A percentile compares a stretch with the other conserved stretches of the same genome.
Evolutionary conservation across 2,329 filamentous ascomycete genomes (phyloP).

Genomic region (Ophiosphaerella narmari): DNA sequence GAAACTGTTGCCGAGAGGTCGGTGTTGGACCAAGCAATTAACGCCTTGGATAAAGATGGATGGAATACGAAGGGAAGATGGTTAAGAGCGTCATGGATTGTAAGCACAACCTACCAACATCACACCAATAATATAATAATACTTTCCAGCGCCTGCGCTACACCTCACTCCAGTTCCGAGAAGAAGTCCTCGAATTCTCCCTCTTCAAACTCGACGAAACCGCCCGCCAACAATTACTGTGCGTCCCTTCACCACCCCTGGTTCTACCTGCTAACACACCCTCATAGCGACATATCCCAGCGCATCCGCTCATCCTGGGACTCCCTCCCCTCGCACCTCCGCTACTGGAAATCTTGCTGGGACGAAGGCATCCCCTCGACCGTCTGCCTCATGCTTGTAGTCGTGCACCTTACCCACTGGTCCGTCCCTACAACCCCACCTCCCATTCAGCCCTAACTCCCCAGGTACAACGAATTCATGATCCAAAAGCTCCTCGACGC

Average conservation of each 20-base stretch:
- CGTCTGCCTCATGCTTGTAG: constrained; percentile 41
- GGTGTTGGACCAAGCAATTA: constrained; percentile 19
- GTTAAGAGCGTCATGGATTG: constrained; percentile 34
- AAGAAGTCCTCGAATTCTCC: constrained; percentile 41
- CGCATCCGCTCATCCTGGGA: constrained; percentile 36
- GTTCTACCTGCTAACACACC: background rate
- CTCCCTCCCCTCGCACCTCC: constrained; percentile 32
- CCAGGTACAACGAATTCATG: constrained; percentile 41
- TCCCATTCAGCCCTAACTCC: too few relatives aligned
- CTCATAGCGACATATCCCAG: constrained; percentile 30
- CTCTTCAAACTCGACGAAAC: constrained; percentile 25
- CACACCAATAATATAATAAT: background rate
- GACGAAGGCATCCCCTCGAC: constrained; percentile 26
- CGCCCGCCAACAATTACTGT: constrained; percentile 28
- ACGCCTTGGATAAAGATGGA: constrained; percentile 28
- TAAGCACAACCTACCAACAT: background rate
- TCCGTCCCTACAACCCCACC: too few relatives aligned
- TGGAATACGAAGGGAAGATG: constrained; percentile 48
- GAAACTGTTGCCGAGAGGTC: constrained; percentile 28
- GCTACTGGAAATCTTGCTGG: constrained; percentile 38
- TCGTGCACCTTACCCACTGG: constrained; percentile 38
- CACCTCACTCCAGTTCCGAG: constrained; percentile 31
- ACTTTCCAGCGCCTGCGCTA: constrained; percentile 24
- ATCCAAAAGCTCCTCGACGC: constrained; percentile 40
- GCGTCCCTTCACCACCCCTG: background rate